These are phyloP conservation scores for Scenedesmus sp. DNA, from an alignment of 163 green algal genomes.

Conservation along the genomic window DNA sequence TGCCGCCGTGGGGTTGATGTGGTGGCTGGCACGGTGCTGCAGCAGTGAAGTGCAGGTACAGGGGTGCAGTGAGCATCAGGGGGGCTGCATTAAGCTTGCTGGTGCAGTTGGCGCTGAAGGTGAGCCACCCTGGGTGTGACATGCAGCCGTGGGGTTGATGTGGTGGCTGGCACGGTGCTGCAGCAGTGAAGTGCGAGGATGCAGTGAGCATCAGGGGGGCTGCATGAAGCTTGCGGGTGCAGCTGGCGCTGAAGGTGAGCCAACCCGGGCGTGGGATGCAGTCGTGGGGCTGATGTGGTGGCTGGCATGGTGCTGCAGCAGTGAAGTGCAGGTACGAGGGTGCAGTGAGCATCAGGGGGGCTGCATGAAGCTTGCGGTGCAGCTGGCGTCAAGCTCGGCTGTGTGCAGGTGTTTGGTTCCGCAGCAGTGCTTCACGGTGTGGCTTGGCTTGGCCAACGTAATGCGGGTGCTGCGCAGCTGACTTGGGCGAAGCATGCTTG, in stretches of 20 bases:
- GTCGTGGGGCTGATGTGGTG: no score
- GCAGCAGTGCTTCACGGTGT: no score
- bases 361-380: slow-evolving; percentile 79
- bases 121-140: slow-evolving; percentile 24
- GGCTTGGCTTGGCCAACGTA: no score
- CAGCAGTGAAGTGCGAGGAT: slow-evolving; percentile 80
- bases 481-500: no score
- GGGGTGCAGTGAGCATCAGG: slow-evolving; percentile 80
- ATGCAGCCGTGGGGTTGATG: no score
- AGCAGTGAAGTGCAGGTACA: slow-evolving; percentile 80
- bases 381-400: no score
- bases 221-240: slow-evolving; percentile 79
- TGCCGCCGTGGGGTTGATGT: no score
- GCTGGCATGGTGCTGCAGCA: slow-evolving; percentile 72
- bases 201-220: slow-evolving; percentile 82
- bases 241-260: slow-evolving; percentile 81
- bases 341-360: slow-evolving; percentile 81
- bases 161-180: slow-evolving; percentile 73
- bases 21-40: slow-evolving; percentile 72
- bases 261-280: no score
- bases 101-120: slow-evolving; percentile 83
- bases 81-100: slow-evolving; percentile 82
- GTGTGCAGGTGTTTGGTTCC: no score
- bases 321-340: slow-evolving; percentile 85
- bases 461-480: no score